These are phyloP conservation scores for Periglandula ipomoeae DNA, from an alignment of 2,329 filamentous ascomycete species.

Conservation along the genomic window DNA sequence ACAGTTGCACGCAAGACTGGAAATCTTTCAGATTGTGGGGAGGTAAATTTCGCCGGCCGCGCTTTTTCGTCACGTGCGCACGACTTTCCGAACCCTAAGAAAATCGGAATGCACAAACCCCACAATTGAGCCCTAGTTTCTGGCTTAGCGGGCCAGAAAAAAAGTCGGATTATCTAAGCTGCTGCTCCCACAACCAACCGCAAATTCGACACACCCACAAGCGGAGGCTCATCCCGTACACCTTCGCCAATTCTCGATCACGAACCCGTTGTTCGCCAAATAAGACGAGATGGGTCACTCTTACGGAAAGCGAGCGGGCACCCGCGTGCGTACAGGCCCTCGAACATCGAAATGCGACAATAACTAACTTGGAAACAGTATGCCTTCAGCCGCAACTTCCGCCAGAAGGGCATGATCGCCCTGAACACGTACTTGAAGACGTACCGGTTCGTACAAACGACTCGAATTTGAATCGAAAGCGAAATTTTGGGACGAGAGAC, in stretches of 20 bases:
- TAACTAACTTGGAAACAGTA: slow-evolving; percentile 41
- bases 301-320: slow-evolving; percentile 78
- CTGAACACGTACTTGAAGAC: slow-evolving; percentile 90
- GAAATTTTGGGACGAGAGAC: slow-evolving; percentile 13
- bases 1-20: slow-evolving; percentile 19
- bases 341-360: slow-evolving; percentile 20
- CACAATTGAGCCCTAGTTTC: slow-evolving; percentile 24
- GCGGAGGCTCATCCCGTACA: slow-evolving; percentile 21
- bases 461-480: background rate
- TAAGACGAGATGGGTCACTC: slow-evolving; percentile 74
- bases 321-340: slow-evolving; percentile 54
- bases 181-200: slow-evolving; percentile 27
- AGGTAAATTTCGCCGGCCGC: slow-evolving; percentile 17
- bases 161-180: slow-evolving; percentile 28
- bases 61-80: slow-evolving; percentile 18
- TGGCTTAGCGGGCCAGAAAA: slow-evolving; percentile 5
- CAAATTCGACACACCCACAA: slow-evolving; percentile 28
- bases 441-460: slow-evolving; percentile 57
- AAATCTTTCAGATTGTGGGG: slow-evolving; percentile 25
- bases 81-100: slow-evolving; percentile 23
- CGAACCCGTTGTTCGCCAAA: slow-evolving; percentile 28
- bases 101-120: slow-evolving; percentile 4
- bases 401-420: slow-evolving; percentile 88
- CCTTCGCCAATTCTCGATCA: slow-evolving; percentile 33
- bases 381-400: slow-evolving; percentile 91